Conservation (phyloP, 306 rosid genomes). For the Lotus japonicus region DNA sequence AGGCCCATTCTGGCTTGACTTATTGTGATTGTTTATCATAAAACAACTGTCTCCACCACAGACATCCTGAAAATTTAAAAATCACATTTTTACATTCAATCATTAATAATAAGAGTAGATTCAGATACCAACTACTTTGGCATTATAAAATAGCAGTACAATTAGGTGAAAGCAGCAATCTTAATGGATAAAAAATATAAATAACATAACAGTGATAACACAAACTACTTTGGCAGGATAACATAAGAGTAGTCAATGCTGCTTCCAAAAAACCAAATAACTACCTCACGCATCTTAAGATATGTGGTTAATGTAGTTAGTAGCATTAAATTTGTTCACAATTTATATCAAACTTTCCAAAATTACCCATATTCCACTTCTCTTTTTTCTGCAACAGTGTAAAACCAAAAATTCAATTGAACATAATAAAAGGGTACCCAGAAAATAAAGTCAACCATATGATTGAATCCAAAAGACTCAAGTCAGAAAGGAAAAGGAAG, state of each 20-base stretch:
- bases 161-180: not conserved
- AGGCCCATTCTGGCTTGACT: slow-evolving; percentile 47
- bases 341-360: too few species aligned
- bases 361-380: too few species aligned
- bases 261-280: slow-evolving; percentile 22
- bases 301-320: too few species aligned
- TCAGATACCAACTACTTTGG: not conserved
- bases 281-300: too few species aligned
- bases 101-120: slow-evolving; percentile 3
- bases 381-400: not conserved
- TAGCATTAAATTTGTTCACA: too few species aligned
- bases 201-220: not conserved
- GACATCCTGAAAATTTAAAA: slow-evolving; percentile 49
- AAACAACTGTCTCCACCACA: slow-evolving; percentile 84
- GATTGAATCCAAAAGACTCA: not conserved
- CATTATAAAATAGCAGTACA: not conserved
- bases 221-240: not conserved
- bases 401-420: slow-evolving; percentile 13
- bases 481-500: not conserved
- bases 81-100: not conserved
- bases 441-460: not conserved
- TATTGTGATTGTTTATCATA: slow-evolving; percentile 46
- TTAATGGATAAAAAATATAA: not conserved
- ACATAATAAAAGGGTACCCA: not conserved
- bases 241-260: not conserved